Percentiles rank a stretch among this genome's conserved stretches.
Evolutionary conservation across 305 asterid genomes (phyloP).

Genomic region (Striga hermonthica): DNA sequence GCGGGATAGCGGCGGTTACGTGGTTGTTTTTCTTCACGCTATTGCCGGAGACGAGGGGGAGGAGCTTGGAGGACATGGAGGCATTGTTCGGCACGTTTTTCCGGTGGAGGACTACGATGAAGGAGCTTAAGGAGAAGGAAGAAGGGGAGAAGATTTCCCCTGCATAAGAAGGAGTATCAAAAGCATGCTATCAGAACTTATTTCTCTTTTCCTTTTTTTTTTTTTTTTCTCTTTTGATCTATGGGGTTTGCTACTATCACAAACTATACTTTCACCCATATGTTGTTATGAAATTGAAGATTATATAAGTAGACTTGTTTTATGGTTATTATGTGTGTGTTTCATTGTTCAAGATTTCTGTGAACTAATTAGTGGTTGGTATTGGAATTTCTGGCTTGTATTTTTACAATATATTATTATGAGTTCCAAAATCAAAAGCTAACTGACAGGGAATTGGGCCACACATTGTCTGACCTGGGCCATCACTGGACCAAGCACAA

Average conservation of each 20-base stretch:
- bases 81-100: not conserved
- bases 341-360: no score
- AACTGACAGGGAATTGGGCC: no score
- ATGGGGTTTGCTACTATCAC: not conserved
- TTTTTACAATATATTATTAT: no score
- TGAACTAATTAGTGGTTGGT: no score
- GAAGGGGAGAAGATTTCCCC: not conserved
- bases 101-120: not conserved
- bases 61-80: not conserved
- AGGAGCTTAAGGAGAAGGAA: not conserved
- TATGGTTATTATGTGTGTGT: no score
- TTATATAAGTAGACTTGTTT: no score
- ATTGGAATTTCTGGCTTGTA: no score
- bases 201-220: no score
- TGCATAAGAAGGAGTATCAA: not conserved
- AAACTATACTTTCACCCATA: not conserved
- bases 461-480: no score
- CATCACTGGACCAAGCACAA: no score
- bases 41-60: not conserved
- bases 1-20: not conserved
- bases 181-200: not conserved
- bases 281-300: not conserved
- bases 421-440: no score
- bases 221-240: not conserved
- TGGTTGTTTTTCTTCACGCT: not conserved